A percentile compares a stretch with the other conserved stretches of the same genome.
These are phyloP conservation scores for Meripilus lineatus DNA, from an alignment of 1,284 basidiomycete species.

Conservation along the genomic window DNA sequence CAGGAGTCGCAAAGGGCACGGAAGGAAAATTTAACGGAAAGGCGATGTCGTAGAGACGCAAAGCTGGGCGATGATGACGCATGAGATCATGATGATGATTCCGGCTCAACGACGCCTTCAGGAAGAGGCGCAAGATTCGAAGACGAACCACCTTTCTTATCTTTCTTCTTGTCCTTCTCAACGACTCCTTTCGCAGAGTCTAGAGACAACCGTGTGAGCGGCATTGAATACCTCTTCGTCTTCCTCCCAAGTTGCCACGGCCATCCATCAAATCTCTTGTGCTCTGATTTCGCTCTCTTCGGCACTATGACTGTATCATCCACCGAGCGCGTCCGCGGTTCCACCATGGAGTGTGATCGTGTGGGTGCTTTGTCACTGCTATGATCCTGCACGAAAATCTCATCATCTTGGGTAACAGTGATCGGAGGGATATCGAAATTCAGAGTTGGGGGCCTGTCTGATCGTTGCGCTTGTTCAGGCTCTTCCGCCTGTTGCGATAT, in stretches of 20 bases:
- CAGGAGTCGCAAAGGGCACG: no score
- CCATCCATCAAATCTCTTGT: conserved; percentile 23
- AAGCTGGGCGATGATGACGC: no score
- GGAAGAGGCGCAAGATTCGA: background rate
- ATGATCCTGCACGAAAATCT: no score
- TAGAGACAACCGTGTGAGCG: conserved; percentile 6
- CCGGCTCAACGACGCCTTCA: no score
- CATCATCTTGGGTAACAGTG: conserved; percentile 13
- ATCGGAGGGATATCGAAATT: conserved; percentile 21
- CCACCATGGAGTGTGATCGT: conserved; percentile 24
- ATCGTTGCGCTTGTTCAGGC: no score
- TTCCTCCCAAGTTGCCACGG: conserved; percentile 13
- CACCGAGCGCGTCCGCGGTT: conserved; percentile 15
- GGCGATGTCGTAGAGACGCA: no score
- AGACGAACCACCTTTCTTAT: background rate
- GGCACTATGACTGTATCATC: conserved; percentile 13
- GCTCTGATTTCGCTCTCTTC: conserved; percentile 17
- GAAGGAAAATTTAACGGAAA: no score
- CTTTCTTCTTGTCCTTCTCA: background rate
- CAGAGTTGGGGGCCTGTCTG: conserved; percentile 9
- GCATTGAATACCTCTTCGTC: conserved; percentile 12
- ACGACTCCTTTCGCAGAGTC: conserved; percentile 1
- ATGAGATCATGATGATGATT: no score
- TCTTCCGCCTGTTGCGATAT: no score
- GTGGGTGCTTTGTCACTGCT: conserved; percentile 11